These are phyloP conservation scores for Pilatotrama ljubarskyi DNA, from an alignment of 768 basidiomycete species.

Conservation along the genomic window DNA sequence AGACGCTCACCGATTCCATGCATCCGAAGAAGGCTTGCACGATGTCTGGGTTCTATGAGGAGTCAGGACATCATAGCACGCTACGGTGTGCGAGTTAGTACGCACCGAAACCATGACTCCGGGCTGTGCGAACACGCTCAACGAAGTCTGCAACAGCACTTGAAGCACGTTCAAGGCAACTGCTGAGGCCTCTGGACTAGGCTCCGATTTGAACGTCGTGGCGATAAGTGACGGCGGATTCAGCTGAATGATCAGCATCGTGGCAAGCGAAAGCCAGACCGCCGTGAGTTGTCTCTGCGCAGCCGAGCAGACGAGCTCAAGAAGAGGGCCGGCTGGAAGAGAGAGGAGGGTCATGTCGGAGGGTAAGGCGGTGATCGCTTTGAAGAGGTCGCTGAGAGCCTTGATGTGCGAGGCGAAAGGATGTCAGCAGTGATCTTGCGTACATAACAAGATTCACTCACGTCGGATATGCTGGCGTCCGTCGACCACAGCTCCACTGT, in stretches of 20 bases:
- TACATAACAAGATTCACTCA: constrained; percentile 39
- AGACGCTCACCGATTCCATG: constrained; percentile 63
- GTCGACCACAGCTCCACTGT: constrained; percentile 75
- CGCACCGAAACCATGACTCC: constrained; percentile 73
- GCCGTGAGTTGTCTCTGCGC: constrained; percentile 71
- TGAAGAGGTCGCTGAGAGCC: constrained; percentile 82
- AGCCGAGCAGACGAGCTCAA: constrained; percentile 77
- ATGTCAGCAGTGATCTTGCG: background rate
- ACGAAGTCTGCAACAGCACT: constrained; percentile 56
- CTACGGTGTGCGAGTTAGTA: background rate
- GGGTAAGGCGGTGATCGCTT: constrained; percentile 81
- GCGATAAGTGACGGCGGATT: constrained; percentile 63
- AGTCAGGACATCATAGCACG: background rate
- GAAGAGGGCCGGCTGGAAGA: constrained; percentile 75
- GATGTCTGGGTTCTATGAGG: constrained; percentile 80
- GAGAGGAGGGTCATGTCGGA: constrained; percentile 77
- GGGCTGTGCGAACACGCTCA: constrained; percentile 52
- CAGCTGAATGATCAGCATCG: constrained; percentile 79
- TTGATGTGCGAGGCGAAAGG: constrained; percentile 29
- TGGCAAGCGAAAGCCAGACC: constrained; percentile 82
- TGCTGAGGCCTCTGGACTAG: constrained; percentile 53
- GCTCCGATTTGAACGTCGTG: constrained; percentile 49
- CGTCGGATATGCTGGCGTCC: constrained; percentile 76
- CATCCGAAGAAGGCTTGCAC: constrained; percentile 88
- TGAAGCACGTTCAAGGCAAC: constrained; percentile 59